Base-by-base conservation (phyloP, 1,139 yeast species). In the Arxiozyma slooffiae region DNA sequence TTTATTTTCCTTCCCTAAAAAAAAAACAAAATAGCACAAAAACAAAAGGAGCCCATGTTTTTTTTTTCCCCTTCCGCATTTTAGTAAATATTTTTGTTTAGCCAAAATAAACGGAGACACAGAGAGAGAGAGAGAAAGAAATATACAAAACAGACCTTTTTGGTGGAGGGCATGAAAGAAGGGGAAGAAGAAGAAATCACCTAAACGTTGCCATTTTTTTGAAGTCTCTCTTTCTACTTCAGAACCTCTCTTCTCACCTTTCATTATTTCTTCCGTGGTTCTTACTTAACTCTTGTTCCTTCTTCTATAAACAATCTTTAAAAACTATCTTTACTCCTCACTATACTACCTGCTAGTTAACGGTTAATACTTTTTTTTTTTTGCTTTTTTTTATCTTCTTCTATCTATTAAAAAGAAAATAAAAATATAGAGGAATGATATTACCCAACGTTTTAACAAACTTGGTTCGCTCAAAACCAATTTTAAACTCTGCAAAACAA, bases 401-500 rank as follows among this genome's bases (percentile, higher is more conserved):
- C 36, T 14, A 30, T 11, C 14, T 30, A 11, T 11, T 30, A n/a
- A 30, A 30, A 30, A 30, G n/a, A 30, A 30, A 9, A 26, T 8
- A 26, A 26, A 7, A 30, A 11, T 11, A 30, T 30, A 30, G 36
- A 30, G 14, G n/a, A 16, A 30, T 21, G 38, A 36, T 20, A 17
- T 21, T 45, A 38, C 17, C 48, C 7, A 37, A 17, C 21, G 45
- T 41, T n/a, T 4, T 41, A 26, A 43, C 38, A 21, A 34, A 24
- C 24, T 20, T 41, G 44, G 44, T 18, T 41, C 44, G 44, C 26
- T 41, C 44, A 6, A 41, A 41, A 26, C 44, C 44, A 20, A 20
- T 42, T 14, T 16, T 42, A 30, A 30, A 30, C 16, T 24, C 38
- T 16, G n/a, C 36, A 34, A 8, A 17, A 42, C 21, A 30, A 42